phyloP scores from a whole-genome alignment of 805 yeast species.

The Hanseniaspora osmophila region DNA sequence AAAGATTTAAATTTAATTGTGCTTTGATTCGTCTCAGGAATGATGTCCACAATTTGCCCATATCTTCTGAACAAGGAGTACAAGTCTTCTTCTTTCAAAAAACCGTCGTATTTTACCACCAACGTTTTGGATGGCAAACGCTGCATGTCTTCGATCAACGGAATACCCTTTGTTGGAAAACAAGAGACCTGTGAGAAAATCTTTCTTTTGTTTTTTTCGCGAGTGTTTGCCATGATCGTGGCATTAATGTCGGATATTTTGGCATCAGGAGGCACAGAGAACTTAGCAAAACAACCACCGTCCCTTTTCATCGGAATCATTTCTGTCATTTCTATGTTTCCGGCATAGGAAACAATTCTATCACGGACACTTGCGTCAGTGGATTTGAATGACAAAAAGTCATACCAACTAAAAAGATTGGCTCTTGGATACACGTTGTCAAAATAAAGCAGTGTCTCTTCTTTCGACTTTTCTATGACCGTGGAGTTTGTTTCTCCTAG shows the following conservation, averaged over 20 bases:
- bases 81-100: slow-evolving; percentile 65
- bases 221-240: slow-evolving; percentile 34
- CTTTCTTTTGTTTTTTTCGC: slow-evolving; percentile 25
- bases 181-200: slow-evolving; percentile 38
- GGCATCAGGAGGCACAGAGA: slow-evolving; percentile 40
- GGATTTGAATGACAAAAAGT: slow-evolving; percentile 24
- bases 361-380: slow-evolving; percentile 27
- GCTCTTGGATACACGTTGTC: slow-evolving; percentile 40
- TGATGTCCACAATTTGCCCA: slow-evolving; percentile 67
- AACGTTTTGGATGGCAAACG: slow-evolving; percentile 55
- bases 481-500: slow-evolving; percentile 43
- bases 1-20: slow-evolving; percentile 39
- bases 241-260: slow-evolving; percentile 40
- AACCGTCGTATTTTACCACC: slow-evolving; percentile 61
- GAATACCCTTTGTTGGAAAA: slow-evolving; percentile 74
- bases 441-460: slow-evolving; percentile 41
- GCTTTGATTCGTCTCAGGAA: slow-evolving; percentile 36
- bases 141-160: slow-evolving; percentile 91
- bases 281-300: slow-evolving; percentile 87
- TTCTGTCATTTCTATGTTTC: slow-evolving; percentile 34
- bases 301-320: slow-evolving; percentile 65
- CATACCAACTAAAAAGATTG: slow-evolving; percentile 31
- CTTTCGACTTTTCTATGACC: slow-evolving; percentile 34
- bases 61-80: slow-evolving; percentile 76
- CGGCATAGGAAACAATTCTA: slow-evolving; percentile 26